Conservation (phyloP, 345 rosid genomes). For the Mercurialis annua region DNA sequence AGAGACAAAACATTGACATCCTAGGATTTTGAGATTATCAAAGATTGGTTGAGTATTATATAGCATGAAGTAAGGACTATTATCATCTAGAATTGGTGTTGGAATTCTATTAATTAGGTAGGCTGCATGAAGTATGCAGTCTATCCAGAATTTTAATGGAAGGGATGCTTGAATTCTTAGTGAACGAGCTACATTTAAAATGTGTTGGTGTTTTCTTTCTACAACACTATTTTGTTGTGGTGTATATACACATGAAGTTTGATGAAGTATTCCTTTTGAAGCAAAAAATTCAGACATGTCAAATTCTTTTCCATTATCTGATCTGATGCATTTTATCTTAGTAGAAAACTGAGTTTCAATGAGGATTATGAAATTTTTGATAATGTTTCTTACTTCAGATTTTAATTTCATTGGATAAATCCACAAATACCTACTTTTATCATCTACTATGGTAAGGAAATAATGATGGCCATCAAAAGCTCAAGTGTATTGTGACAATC, state of each 20-base stretch:
- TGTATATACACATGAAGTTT: too few species aligned
- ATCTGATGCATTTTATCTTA: too few species aligned
- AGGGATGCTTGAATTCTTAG: not conserved
- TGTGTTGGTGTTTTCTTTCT: too few species aligned
- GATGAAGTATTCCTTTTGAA: not conserved
- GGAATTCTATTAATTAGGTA: not conserved
- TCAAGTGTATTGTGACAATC: too few species aligned
- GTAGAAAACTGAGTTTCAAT: too few species aligned
- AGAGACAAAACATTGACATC: too few species aligned
- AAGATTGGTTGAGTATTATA: too few species aligned
- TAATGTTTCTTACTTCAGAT: not conserved
- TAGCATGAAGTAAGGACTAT: not conserved
- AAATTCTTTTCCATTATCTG: too few species aligned
- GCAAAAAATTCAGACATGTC: too few species aligned
- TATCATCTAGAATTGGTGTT: not conserved
- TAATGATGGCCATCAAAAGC: not conserved
- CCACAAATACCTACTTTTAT: too few species aligned
- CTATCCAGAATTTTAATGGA: not conserved
- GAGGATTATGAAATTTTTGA: not conserved
- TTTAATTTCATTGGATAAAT: not conserved
- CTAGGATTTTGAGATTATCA: too few species aligned
- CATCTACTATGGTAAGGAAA: not conserved
- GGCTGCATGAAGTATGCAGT: not conserved
- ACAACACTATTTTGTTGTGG: not conserved
- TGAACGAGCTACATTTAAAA: not conserved